phyloP scores from a whole-genome alignment of 78 protist species.

The Trichosphaerium sp. region DNA sequence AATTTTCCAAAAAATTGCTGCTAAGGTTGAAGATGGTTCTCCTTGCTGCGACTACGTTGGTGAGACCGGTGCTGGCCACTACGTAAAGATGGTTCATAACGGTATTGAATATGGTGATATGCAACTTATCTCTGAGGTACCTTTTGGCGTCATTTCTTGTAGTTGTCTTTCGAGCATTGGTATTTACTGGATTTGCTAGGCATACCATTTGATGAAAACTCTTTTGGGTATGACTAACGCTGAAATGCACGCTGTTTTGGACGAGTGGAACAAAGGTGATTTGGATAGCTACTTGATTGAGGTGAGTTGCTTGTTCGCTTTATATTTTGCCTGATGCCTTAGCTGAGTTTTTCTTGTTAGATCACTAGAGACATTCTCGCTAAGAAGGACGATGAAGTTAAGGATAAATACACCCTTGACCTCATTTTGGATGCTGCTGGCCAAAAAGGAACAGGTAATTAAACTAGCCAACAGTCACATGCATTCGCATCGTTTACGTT shows the following conservation, averaged over 20 bases:
- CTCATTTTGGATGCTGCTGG: slow-evolving; percentile 79
- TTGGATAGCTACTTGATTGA: slow-evolving; percentile 83
- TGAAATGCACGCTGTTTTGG: slow-evolving; percentile 57
- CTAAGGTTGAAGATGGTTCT: slow-evolving; percentile 63
- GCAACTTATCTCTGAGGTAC: slow-evolving; percentile 65
- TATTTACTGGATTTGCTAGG: slow-evolving; percentile 55
- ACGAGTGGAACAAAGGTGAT: slow-evolving; percentile 80
- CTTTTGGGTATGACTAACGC: slow-evolving; percentile 44
- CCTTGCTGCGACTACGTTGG: slow-evolving; percentile 89
- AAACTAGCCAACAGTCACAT: too few relatives aligned
- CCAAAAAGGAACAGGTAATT: slow-evolving; percentile 93
- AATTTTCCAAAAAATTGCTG: slow-evolving; percentile 61
- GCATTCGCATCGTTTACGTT: too few relatives aligned
- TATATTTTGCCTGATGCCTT: too few relatives aligned
- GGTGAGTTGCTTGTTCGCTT: too few relatives aligned
- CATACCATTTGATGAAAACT: slow-evolving; percentile 60
- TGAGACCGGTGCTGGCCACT: slow-evolving; percentile 93
- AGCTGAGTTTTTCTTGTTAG: too few relatives aligned
- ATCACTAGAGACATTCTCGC: slow-evolving; percentile 77
- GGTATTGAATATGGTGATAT: slow-evolving; percentile 97
- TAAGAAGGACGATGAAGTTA: slow-evolving; percentile 29
- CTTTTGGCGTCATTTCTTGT: background rate
- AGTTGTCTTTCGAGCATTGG: too few relatives aligned
- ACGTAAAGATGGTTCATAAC: slow-evolving; percentile 95
- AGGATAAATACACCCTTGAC: slow-evolving; percentile 65